Evolutionary conservation across 2,329 filamentous ascomycete genomes (phyloP), one percentile per base, ranked within the genome.

Genomic region (Akanthomyces muscarius): DNA sequence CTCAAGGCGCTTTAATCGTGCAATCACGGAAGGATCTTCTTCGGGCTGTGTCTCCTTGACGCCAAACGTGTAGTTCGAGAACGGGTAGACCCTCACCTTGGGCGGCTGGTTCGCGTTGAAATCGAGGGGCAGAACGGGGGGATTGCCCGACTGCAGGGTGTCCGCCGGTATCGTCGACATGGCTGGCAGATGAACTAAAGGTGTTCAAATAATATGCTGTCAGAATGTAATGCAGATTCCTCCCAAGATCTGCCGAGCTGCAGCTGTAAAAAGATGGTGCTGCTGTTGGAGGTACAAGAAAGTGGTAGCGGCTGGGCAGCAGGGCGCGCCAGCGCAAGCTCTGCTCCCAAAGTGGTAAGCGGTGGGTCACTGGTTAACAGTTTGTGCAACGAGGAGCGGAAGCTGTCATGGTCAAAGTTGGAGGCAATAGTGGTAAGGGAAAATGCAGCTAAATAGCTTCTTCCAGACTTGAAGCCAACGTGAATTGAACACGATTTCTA

Each of bases 61-160:
- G 66, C 94, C 94, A 72, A 99, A 98, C 28, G 95, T 98, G 82
- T 99, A 99, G 83, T 98, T 99, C 69, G 92, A 97, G 55, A 99
- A 85, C 41, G 95, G 95, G 73, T 93, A 98, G 30, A 99, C 86
- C 60, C 91, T 90, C 72, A 99, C 93, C 2, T 92, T 95, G 69
- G 88, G 81, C 41, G 94, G 92, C 77, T 99, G 95, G 74, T 94
- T 92, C 59, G 86, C 88, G 73, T 93, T 91, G 84, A 99, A 99
- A 68, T 87, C 79, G 66, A 91, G 87, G 30, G 93, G 92, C 60
- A 91, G 84, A 66, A 88, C 87, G 28, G 94, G 92, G 77, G 89
- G 88, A 67, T 89, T 85, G 62, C 87, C 89, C 76, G 90, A 93
- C 76, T 94, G 89, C 56, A 92, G 84, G 67, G 88, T 86, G 47